A percentile compares a stretch with the other conserved stretches of the same genome.
Evolutionary conservation across 2,329 filamentous ascomycete genomes (phyloP).

Genomic region (Scedosporium apiospermum): DNA sequence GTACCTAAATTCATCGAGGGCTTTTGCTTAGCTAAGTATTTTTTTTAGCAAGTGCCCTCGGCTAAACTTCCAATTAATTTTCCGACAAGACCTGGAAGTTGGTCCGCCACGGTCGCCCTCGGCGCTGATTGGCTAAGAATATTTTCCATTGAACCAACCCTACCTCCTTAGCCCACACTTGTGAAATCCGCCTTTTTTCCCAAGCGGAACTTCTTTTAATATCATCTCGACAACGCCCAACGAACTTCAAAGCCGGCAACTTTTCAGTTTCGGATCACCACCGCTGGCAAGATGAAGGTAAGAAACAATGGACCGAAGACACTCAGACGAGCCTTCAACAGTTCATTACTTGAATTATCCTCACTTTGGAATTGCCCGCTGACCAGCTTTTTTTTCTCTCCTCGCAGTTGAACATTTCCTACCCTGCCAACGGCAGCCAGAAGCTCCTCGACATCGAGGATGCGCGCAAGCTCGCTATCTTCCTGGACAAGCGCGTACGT

Average conservation of each 20-base stretch:
- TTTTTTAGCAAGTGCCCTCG: not conserved
- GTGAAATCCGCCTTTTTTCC: conserved; percentile 17
- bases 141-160: conserved; percentile 21
- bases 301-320: conserved; percentile 9
- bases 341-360: not conserved
- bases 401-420: conserved; percentile 57
- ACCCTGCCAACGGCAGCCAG: conserved; percentile 99
- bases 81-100: not conserved
- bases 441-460: conserved; percentile 99
- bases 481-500: conserved; percentile 94
- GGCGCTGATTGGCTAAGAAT: conserved; percentile 22
- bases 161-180: conserved; percentile 31
- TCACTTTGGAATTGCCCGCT: conserved; percentile 14
- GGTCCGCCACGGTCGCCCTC: not conserved
- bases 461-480: conserved; percentile 97
- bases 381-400: conserved; percentile 13
- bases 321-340: not conserved
- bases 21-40: not conserved
- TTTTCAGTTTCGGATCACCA: conserved; percentile 8
- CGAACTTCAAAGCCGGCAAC: conserved; percentile 4
- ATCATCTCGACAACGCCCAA: conserved; percentile 1
- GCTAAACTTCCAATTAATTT: not conserved
- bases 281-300: conserved; percentile 41
- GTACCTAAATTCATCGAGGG: not conserved
- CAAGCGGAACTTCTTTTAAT: conserved; percentile 2